A percentile compares a stretch with the other conserved stretches of the same genome.
These are phyloP conservation scores for Candida frijolesensis DNA, from an alignment of 1,139 yeast genomes.

Conservation along the genomic window DNA sequence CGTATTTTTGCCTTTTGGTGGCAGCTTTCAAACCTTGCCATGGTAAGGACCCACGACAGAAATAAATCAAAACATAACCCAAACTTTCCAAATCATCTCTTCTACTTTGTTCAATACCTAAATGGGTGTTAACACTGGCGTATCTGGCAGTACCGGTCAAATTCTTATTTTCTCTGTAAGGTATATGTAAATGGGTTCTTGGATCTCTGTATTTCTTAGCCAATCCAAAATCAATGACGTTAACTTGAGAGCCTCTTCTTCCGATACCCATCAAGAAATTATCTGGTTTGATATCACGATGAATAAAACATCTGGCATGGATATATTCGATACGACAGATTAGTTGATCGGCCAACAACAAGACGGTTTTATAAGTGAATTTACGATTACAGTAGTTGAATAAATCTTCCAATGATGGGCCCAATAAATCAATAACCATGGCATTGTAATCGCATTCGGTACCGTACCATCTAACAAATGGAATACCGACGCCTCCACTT, in stretches of 20 bases:
- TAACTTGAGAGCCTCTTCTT: constrained; percentile 90
- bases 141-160: constrained; percentile 97
- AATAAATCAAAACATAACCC: constrained; percentile 93
- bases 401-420: constrained; percentile 93
- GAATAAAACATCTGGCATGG: constrained; percentile 94
- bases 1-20: constrained; percentile 95
- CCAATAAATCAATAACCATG: constrained; percentile 92
- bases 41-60: constrained; percentile 92
- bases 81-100: constrained; percentile 95
- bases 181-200: constrained; percentile 92
- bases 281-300: constrained; percentile 92
- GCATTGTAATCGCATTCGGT: constrained; percentile 96
- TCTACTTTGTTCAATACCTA: constrained; percentile 95
- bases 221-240: constrained; percentile 94
- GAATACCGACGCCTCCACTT: constrained; percentile 97
- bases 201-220: constrained; percentile 97
- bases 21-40: constrained; percentile 99
- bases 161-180: constrained; percentile 94
- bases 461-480: constrained; percentile 97
- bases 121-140: constrained; percentile 92
- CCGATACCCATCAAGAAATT: constrained; percentile 97
- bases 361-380: constrained; percentile 90
- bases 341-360: constrained; percentile 91
- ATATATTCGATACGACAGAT: constrained; percentile 92
- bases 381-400: constrained; percentile 95